These are phyloP conservation scores for Mycena sp. DNA, from an alignment of 1,284 basidiomycete species.

Conservation along the genomic window DNA sequence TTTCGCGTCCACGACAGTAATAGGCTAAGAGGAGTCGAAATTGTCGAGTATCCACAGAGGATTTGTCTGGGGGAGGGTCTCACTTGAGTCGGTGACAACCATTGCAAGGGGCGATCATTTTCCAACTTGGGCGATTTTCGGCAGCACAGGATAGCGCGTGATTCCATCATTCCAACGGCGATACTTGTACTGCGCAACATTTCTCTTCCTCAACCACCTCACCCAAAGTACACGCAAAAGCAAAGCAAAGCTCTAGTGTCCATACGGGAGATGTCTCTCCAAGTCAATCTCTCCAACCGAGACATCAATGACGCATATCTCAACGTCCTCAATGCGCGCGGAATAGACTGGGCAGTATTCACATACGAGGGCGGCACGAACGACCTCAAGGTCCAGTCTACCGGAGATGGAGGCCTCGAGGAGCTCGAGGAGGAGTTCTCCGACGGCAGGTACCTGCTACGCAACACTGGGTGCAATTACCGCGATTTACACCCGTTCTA, in stretches of 20 bases:
- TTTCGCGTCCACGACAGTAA: too few relatives aligned
- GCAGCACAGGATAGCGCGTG: too few relatives aligned
- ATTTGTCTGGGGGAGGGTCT: too few relatives aligned
- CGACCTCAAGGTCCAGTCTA: constrained; percentile 90
- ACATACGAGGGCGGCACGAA: constrained; percentile 89
- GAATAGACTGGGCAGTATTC: constrained; percentile 89
- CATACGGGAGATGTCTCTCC: constrained; percentile 69
- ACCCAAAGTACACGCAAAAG: neutral
- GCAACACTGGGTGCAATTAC: neutral
- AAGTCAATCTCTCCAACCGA: constrained; percentile 76
- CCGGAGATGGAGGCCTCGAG: constrained; percentile 87
- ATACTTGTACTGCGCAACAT: too few relatives aligned
- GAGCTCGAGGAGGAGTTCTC: constrained; percentile 95
- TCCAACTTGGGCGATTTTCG: too few relatives aligned
- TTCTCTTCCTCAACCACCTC: neutral
- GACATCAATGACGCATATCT: constrained; percentile 85
- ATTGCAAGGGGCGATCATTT: too few relatives aligned
- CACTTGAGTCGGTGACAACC: too few relatives aligned
- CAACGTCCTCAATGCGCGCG: constrained; percentile 77
- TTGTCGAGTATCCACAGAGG: too few relatives aligned
- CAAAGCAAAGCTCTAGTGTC: neutral
- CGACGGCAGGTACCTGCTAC: constrained; percentile 76
- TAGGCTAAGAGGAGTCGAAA: too few relatives aligned
- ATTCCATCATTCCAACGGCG: too few relatives aligned
- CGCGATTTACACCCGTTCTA: constrained; percentile 40